phyloP scores from a whole-genome alignment of 371 early-diverging fungal genomes.

The Sporodiniella umbellata region DNA sequence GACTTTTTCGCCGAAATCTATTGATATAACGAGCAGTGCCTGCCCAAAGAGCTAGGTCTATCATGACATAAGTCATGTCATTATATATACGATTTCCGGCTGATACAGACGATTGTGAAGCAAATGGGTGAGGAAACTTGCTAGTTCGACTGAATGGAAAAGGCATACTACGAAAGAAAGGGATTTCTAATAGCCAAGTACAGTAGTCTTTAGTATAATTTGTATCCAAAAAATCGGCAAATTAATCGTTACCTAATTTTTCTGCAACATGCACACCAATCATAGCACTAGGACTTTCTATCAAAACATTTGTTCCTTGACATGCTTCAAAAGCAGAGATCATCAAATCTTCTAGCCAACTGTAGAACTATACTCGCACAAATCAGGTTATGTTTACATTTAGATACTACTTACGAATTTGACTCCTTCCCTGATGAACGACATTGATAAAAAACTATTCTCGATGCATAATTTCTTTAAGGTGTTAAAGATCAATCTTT shows the following conservation, averaged over 20 bases:
- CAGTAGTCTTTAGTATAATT: too few relatives aligned
- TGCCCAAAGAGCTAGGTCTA: slow-evolving; percentile 75
- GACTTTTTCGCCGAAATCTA: slow-evolving; percentile 56
- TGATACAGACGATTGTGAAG: slow-evolving; percentile 54
- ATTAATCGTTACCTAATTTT: slow-evolving; percentile 53
- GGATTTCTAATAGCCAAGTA: slow-evolving; percentile 48
- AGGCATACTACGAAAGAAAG: slow-evolving; percentile 73
- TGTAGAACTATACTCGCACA: slow-evolving; percentile 49
- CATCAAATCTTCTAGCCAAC: slow-evolving; percentile 72
- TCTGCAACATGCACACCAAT: slow-evolving; percentile 79
- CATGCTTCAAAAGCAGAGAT: slow-evolving; percentile 66
- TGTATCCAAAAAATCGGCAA: too few relatives aligned
- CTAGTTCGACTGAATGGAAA: slow-evolving; percentile 80
- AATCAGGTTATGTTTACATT: neutral
- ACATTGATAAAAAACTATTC: slow-evolving; percentile 70
- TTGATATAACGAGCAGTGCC: slow-evolving; percentile 63
- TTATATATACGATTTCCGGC: slow-evolving; percentile 70
- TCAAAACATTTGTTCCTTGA: slow-evolving; percentile 69
- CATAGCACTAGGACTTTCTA: slow-evolving; percentile 77
- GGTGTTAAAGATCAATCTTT: too few relatives aligned
- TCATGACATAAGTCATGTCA: slow-evolving; percentile 73
- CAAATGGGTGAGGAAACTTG: slow-evolving; percentile 80
- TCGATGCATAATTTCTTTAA: slow-evolving; percentile 79
- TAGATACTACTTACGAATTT: slow-evolving; percentile 32
- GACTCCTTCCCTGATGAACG: slow-evolving; percentile 64